phyloP scores from a whole-genome alignment of 2,329 filamentous ascomycete species.

The Neonectria coccinea region DNA sequence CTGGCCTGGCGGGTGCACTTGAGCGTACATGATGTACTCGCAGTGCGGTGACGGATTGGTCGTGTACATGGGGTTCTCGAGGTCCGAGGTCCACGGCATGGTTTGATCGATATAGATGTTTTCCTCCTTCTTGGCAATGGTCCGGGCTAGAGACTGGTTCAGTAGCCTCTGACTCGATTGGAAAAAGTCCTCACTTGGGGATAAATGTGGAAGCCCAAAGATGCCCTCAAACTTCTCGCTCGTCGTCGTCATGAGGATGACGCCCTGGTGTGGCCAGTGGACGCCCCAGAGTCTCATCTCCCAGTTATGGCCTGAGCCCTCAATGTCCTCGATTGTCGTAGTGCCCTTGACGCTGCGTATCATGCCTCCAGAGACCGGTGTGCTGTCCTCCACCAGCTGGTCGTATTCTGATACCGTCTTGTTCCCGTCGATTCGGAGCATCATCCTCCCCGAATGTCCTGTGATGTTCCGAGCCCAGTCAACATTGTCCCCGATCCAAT shows the following conservation, averaged over 20 bases:
- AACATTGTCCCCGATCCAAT: constrained; percentile 69
- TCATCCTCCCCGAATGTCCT: constrained; percentile 74
- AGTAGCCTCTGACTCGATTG: constrained; percentile 72
- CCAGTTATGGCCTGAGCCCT: constrained; percentile 76
- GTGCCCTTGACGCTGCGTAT: constrained; percentile 77
- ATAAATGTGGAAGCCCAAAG: constrained; percentile 87
- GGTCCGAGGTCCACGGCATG: constrained; percentile 82
- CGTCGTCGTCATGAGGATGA: constrained; percentile 85
- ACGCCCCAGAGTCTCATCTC: constrained; percentile 85
- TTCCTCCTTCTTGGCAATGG: constrained; percentile 73
- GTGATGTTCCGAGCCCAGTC: constrained; percentile 87
- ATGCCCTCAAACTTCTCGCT: constrained; percentile 96
- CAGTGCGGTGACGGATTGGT: constrained; percentile 77
- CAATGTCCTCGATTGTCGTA: constrained; percentile 78
- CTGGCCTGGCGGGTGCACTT: constrained; percentile 71
- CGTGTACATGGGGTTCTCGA: constrained; percentile 70
- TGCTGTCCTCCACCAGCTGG: constrained; percentile 50
- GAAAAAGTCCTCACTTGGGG: constrained; percentile 69
- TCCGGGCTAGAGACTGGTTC: constrained; percentile 76
- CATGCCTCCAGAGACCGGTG: constrained; percentile 60
- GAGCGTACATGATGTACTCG: constrained; percentile 89
- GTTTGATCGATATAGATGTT: constrained; percentile 65
- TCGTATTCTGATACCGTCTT: constrained; percentile 60
- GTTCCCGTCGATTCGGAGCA: constrained; percentile 73
- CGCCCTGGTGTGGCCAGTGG: constrained; percentile 85